A percentile compares a stretch with the other conserved stretches of the same genome.
Conservation (phyloP, 345 rosid species). For the Garcia nutans region DNA sequence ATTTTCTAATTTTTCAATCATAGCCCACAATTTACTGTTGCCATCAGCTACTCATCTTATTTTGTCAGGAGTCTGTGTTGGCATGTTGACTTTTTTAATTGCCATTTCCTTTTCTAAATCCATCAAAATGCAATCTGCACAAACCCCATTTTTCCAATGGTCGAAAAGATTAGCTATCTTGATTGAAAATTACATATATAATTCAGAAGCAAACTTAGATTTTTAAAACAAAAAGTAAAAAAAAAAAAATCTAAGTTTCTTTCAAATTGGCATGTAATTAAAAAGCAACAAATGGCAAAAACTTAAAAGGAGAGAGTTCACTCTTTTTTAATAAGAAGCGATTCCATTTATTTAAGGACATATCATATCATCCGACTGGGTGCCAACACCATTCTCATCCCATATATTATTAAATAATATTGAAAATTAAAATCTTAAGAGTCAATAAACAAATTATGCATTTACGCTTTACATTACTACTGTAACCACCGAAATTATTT, state of each 20-base stretch:
- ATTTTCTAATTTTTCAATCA: no score
- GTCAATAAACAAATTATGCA: slow-evolving; percentile 15
- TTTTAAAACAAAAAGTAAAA: no score
- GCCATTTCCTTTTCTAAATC: no score
- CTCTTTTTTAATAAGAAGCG: neutral
- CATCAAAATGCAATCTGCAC: no score
- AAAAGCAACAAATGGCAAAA: neutral
- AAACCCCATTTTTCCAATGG: neutral
- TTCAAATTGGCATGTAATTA: neutral
- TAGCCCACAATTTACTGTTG: neutral
- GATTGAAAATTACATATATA: neutral
- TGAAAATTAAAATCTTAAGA: neutral
- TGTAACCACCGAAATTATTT: neutral
- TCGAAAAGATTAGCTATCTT: neutral
- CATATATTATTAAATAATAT: neutral
- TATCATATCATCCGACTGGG: neutral
- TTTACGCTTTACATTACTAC: neutral
- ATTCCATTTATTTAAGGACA: neutral
- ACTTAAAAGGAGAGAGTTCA: neutral
- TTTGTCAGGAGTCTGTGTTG: neutral
- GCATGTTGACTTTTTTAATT: no score
- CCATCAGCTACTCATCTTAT: neutral
- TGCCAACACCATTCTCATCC: slow-evolving; percentile 9
- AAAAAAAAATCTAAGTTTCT: no score
- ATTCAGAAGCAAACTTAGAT: neutral